phyloP scores from a whole-genome alignment of 2,329 filamentous ascomycete species.

The Aureobasidium sp. region DNA sequence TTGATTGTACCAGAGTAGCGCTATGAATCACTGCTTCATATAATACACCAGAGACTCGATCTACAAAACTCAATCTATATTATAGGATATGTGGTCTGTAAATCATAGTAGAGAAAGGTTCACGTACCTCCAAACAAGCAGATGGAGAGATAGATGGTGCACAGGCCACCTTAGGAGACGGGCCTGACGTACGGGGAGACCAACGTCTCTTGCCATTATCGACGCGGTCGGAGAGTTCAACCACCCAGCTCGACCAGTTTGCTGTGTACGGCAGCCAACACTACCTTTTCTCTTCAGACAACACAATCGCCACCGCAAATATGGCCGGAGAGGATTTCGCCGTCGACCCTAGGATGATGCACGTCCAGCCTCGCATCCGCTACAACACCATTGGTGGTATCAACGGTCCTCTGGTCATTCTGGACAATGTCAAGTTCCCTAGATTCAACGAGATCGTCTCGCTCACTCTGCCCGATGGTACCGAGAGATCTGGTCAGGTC shows the following conservation, averaged over 20 bases:
- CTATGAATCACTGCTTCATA: no score
- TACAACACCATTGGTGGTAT: conserved; percentile 99
- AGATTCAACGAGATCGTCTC: conserved; percentile 97
- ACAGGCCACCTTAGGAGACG: background rate
- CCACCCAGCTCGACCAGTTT: background rate
- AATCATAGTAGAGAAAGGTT: background rate
- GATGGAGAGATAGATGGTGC: background rate
- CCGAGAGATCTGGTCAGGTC: conserved; percentile 88
- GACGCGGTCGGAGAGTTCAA: background rate
- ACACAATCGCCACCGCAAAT: background rate
- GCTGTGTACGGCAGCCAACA: background rate
- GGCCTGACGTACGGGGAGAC: background rate
- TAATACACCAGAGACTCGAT: no score
- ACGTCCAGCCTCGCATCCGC: conserved; percentile 64
- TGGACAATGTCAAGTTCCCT: conserved; percentile 98
- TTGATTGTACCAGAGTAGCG: background rate
- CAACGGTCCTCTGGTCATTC: conserved; percentile 94
- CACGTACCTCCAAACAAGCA: background rate
- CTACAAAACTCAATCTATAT: background rate
- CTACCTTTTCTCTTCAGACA: background rate
- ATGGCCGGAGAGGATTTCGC: conserved; percentile 28
- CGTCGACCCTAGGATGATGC: conserved; percentile 45
- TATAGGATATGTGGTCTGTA: background rate
- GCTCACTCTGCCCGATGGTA: conserved; percentile 90
- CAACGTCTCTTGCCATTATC: background rate